These are phyloP conservation scores for Suhomyces prunicola DNA, from an alignment of 805 yeast genomes.

Conservation along the genomic window DNA sequence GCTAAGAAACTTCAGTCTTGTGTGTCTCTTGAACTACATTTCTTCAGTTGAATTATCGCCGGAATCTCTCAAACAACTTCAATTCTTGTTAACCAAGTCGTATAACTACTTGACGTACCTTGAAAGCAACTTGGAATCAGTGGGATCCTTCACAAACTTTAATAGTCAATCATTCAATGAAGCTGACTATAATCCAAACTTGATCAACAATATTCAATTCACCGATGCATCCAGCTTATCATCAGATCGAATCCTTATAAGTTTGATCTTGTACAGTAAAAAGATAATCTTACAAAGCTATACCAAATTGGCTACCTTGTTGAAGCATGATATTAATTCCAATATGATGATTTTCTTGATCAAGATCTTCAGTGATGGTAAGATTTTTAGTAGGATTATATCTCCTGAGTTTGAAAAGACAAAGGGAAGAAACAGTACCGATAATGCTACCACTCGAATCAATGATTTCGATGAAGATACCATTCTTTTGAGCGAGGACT, in stretches of 20 bases:
- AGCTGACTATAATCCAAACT: slow-evolving; percentile 26
- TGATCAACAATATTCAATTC: slow-evolving; percentile 28
- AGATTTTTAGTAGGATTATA: slow-evolving; percentile 18
- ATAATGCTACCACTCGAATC: slow-evolving; percentile 6
- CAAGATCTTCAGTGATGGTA: slow-evolving; percentile 36
- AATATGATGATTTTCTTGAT: slow-evolving; percentile 39
- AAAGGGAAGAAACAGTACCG: slow-evolving; percentile 18
- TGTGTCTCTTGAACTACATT: slow-evolving; percentile 39
- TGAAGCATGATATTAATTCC: slow-evolving; percentile 40
- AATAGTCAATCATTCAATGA: slow-evolving; percentile 25
- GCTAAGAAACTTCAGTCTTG: slow-evolving; percentile 35
- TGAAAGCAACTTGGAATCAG: slow-evolving; percentile 32
- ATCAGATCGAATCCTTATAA: slow-evolving; percentile 25
- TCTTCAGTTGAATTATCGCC: slow-evolving; percentile 37
- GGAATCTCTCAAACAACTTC: slow-evolving; percentile 40
- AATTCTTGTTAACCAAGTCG: slow-evolving; percentile 38
- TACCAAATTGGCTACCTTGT: slow-evolving; percentile 26
- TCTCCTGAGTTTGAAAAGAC: slow-evolving; percentile 12
- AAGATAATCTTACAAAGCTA: slow-evolving; percentile 37
- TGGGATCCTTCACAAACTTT: slow-evolving; percentile 35
- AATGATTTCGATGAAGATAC: slow-evolving; percentile 22
- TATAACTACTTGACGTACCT: slow-evolving; percentile 39
- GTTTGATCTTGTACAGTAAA: slow-evolving; percentile 35
- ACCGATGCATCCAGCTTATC: slow-evolving; percentile 22
- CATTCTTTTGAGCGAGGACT: slow-evolving; percentile 45